phyloP scores from a whole-genome alignment of 768 basidiomycete genomes.

The Suillus alpinus region DNA sequence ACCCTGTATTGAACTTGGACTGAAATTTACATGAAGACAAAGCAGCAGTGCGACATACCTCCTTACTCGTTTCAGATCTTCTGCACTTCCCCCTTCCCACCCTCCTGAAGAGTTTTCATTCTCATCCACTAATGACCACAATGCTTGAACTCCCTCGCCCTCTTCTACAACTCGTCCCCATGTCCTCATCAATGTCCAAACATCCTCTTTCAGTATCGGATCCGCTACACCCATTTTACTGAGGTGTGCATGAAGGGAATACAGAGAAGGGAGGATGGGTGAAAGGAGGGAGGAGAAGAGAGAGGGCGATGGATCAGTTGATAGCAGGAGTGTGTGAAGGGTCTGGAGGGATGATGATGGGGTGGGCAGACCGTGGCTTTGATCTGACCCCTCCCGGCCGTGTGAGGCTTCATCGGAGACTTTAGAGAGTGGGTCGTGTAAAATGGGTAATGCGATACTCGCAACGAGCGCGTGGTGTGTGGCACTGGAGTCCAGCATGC shows the following conservation, averaged over 20 bases:
- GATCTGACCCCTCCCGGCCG: background rate
- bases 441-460: constrained; percentile 40
- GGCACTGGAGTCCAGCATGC: constrained; percentile 48
- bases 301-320: constrained; percentile 76
- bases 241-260: constrained; percentile 58
- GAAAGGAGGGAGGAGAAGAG: constrained; percentile 63
- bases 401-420: background rate
- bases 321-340: constrained; percentile 58
- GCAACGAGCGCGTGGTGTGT: constrained; percentile 15
- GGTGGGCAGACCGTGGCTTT: background rate
- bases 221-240: constrained; percentile 58
- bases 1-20: background rate
- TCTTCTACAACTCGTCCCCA: constrained; percentile 71
- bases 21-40: background rate
- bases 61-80: constrained; percentile 42
- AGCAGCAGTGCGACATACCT: constrained; percentile 36
- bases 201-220: constrained; percentile 56
- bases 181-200: constrained; percentile 59
- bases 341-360: constrained; percentile 46
- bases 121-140: constrained; percentile 54
- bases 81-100: constrained; percentile 59
- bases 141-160: constrained; percentile 47
- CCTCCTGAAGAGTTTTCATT: background rate
- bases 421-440: constrained; percentile 53
- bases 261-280: constrained; percentile 66